A percentile compares a stretch with the other conserved stretches of the same genome.
Evolutionary conservation across 169 alveolate species (phyloP).

Genomic region (Cyclospora cayetanensis): DNA sequence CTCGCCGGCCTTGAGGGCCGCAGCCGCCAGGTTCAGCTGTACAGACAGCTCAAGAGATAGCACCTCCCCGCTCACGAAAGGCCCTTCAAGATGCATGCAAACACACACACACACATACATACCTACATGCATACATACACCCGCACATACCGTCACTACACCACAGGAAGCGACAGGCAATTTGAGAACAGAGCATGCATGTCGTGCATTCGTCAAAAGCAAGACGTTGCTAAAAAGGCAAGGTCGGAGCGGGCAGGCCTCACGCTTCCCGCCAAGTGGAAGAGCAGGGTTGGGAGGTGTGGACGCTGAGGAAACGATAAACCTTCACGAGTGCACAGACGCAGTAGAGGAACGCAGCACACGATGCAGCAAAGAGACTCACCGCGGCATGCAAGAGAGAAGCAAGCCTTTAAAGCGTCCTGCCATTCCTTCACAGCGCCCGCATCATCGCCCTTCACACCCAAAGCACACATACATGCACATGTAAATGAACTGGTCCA

Average conservation of each 20-base stretch:
- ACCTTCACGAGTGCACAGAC: too few species aligned
- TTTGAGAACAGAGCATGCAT: too few species aligned
- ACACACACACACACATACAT: too few species aligned
- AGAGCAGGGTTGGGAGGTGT: too few species aligned
- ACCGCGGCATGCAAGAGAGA: conserved; percentile 34
- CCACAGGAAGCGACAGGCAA: too few species aligned
- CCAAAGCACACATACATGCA: background rate
- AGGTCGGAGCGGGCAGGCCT: too few species aligned
- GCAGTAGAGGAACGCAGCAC: background rate
- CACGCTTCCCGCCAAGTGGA: too few species aligned
- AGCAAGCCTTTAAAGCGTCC: background rate
- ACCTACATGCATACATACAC: too few species aligned
- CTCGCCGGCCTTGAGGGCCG: background rate
- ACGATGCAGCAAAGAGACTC: background rate
- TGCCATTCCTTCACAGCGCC: conserved; percentile 22
- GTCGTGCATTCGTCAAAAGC: too few species aligned
- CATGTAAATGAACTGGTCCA: background rate
- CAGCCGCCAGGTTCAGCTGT: conserved; percentile 60
- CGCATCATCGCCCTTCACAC: background rate
- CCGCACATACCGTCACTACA: too few species aligned
- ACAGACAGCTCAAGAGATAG: background rate
- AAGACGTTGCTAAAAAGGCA: too few species aligned
- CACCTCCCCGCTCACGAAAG: background rate
- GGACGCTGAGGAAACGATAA: too few species aligned
- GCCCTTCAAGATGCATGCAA: conserved; percentile 1